Base-by-base conservation (phyloP, 176 grass and related monocot genomes). In the Oryza australiensis region DNA sequence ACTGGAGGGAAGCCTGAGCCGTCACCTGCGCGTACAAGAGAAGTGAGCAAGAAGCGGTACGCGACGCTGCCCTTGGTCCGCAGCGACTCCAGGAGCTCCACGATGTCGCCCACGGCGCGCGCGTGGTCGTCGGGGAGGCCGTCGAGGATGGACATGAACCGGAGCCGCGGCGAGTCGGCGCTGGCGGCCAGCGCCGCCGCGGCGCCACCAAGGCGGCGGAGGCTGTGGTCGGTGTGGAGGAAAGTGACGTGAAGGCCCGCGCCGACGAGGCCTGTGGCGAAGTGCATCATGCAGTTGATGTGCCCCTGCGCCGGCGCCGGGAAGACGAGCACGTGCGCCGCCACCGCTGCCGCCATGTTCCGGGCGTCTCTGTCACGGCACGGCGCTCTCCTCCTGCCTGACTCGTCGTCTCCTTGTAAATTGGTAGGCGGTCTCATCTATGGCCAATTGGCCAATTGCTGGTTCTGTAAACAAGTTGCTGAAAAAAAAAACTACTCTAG, bases 1-100 rank as follows among this genome's bases (percentile, higher is more conserved):
- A 92, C 43, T 1, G 79, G 82, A 2, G 86, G 83, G 73, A 75
- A 77, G 34, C 10, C 60, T 1, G 38, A 40, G 7, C 3, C 30
- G 22, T 37, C 48, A 4, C 1, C 48, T 46, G 43, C 48, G 2
- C 14, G 14, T 40, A 40, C 38, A 7, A 53, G 38, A 16, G 48
- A 6, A 15, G 43, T 3, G 43, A 53, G 48, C 15, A 53, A 40
- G 38, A 5, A 20, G 48, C 14, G 38, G 38, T 40, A 18, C 48
- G 48, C 16, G 16, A 53, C 16, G 16, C 48, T 5, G 16, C 48
- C 14, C 15, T 40, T 40, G 14, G 48, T 15, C 48, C 10, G 14
- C 16, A 53, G 1, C 16, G 14, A 15, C 14, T 4, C 38, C 1
- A 40, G 38, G 3, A 53, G 10, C 48, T 53, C 48, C 16, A 10